These are phyloP conservation scores for Candida incommunis DNA, from an alignment of 805 yeast species.

Conservation along the genomic window DNA sequence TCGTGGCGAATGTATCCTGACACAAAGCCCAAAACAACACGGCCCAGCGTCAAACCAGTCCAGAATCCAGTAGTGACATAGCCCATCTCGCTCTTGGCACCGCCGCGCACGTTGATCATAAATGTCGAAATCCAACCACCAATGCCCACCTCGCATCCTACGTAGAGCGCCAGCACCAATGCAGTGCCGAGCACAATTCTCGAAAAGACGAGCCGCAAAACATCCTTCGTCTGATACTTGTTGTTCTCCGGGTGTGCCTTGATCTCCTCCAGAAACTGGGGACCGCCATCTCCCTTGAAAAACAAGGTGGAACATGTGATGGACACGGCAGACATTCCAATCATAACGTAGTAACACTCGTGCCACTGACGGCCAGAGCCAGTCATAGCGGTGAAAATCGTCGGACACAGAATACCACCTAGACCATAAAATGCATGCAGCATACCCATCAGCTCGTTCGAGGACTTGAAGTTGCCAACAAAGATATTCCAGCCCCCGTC, in stretches of 20 bases:
- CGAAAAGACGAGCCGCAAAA: background rate
- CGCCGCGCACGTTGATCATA: conserved; percentile 40
- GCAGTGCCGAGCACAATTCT: conserved; percentile 30
- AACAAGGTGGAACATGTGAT: background rate
- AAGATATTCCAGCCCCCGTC: conserved; percentile 45
- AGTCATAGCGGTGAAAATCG: conserved; percentile 2
- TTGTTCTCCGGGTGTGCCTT: background rate
- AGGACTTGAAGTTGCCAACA: conserved; percentile 23
- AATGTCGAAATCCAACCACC: conserved; percentile 64
- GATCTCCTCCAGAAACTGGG: background rate
- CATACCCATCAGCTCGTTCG: background rate
- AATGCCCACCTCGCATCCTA: conserved; percentile 55
- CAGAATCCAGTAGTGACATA: conserved; percentile 58
- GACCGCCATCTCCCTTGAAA: background rate
- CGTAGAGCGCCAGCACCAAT: conserved; percentile 41
- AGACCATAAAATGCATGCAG: conserved; percentile 10
- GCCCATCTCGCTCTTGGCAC: conserved; percentile 34
- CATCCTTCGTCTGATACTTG: background rate
- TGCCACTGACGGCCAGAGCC: background rate
- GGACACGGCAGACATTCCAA: background rate
- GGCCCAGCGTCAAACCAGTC: conserved; percentile 56
- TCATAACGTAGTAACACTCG: background rate
- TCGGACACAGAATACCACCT: conserved; percentile 15
- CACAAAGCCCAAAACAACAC: conserved; percentile 37
- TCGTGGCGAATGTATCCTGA: conserved; percentile 14